phyloP scores from a whole-genome alignment of 805 yeast genomes.

The Spencermartinsiella europaea region DNA sequence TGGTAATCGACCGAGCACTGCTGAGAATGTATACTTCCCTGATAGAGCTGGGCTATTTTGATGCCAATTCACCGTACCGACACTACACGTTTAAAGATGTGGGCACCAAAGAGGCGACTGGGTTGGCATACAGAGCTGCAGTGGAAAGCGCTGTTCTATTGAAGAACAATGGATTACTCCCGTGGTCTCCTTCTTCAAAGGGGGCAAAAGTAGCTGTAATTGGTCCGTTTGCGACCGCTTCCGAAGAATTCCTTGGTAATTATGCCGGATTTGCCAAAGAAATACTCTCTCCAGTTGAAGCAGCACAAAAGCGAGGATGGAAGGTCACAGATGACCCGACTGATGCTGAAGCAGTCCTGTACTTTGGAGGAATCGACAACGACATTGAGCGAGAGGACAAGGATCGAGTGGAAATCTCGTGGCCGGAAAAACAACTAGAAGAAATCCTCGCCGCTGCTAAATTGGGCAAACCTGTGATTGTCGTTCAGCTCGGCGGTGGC shows the following conservation, averaged over 20 bases:
- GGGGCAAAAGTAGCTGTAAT: constrained; percentile 8
- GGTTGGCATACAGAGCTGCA: constrained; percentile 12
- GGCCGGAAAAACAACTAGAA: constrained; percentile 15
- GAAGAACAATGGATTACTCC: constrained; percentile 14
- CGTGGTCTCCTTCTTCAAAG: constrained; percentile 1
- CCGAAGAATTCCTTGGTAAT: constrained; percentile 11
- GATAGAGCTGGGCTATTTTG: constrained; percentile 13
- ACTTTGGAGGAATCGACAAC: constrained; percentile 14
- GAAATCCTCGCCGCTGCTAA: constrained; percentile 2
- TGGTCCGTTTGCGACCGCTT: constrained; percentile 15
- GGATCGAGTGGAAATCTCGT: constrained; percentile 9
- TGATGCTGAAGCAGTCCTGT: constrained; percentile 9
- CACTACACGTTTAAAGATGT: constrained; percentile 9
- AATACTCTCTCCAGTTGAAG: constrained; percentile 10
- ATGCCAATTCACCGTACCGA: constrained; percentile 9
- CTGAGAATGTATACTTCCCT: constrained; percentile 11
- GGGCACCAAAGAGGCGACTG: constrained; percentile 4
- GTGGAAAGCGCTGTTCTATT: constrained; percentile 11
- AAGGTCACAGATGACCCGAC: constrained; percentile 3
- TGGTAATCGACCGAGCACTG: constrained; percentile 6
- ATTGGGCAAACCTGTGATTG: constrained; percentile 8
- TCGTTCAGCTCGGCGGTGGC: constrained; percentile 16
- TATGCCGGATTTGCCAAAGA: constrained; percentile 10
- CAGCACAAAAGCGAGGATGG: constrained; percentile 7
- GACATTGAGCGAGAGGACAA: constrained; percentile 12